Evolutionary conservation across 495 filamentous ascomycete genomes (phyloP), one percentile per base, ranked within the genome.

Genomic region (Aspergillus cristatus): DNA sequence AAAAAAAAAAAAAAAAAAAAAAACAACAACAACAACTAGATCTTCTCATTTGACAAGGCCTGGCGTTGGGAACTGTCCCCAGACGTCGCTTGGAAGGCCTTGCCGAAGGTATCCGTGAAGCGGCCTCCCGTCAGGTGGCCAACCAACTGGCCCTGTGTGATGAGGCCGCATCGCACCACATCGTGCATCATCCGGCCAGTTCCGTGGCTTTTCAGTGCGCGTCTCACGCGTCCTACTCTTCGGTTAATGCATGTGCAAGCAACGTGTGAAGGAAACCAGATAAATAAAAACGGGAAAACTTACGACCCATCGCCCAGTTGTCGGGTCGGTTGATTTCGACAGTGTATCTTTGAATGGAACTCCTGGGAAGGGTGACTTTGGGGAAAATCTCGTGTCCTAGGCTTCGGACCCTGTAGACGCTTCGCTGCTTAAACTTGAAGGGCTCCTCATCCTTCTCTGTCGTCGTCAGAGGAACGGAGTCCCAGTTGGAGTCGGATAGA

Each of bases 311-410:
- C 3, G 35, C 40, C 17, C 40, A 35, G 26, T 38, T 30, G n/a
- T 20, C 13, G 6, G 45, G 45, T 26, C 43, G 43, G 31, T 15
- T 47, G 40, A 47, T 47, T 14, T 40, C 28, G 35, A 47, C 34
- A 6, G 36, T 29, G 28, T 42, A 47, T 24, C 16, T 20, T 12
- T 30, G 31, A 25, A 47, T 38, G n/a, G 18, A 43, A 1, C 35
- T 36, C 7, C 32, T 43, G 22, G 45, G 40, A 35, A 43, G 43
- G 11, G 25, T 28, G 17, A 13, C 25, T 16, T 30, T 26, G 10
- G 43, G 26, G 14, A 32, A 40, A 14, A 47, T 15, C 18, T 41
- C 32, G 32, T 47, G 45, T 3, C 45, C 45, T 14, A 18, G 28
- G 24, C 45, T 43, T 7, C 17, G 29, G 24, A 37, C 32, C 7